A percentile compares a stretch with the other conserved stretches of the same genome.
Conservation (phyloP, 345 rosid genomes). For the Salix purpurea region DNA sequence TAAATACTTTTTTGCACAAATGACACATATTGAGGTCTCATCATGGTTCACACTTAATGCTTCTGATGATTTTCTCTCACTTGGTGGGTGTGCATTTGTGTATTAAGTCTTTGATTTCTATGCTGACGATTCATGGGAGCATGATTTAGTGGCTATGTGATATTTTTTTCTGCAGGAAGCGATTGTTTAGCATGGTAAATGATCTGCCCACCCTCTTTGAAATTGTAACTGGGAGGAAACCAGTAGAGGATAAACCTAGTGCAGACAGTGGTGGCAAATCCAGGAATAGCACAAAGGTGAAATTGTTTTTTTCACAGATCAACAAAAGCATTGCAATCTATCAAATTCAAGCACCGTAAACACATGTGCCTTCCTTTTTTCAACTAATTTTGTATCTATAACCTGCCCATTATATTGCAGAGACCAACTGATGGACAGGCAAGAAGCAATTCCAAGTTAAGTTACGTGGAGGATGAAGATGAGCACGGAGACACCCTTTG, state of each 20-base stretch:
- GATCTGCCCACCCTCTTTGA: conserved; percentile 71
- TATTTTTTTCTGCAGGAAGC: conserved; percentile 45
- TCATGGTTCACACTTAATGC: not conserved
- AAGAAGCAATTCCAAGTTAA: conserved; percentile 47
- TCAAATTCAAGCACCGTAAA: not conserved
- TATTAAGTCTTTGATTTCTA: not conserved
- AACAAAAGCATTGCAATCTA: not conserved
- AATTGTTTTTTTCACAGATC: not conserved
- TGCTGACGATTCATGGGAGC: not conserved
- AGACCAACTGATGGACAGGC: conserved; percentile 60
- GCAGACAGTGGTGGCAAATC: conserved; percentile 69
- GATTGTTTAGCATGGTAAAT: conserved; percentile 65
- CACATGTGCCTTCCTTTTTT: not conserved
- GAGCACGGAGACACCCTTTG: conserved; percentile 82
- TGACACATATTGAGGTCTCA: no score
- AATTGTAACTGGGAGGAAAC: conserved; percentile 55
- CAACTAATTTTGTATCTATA: not conserved
- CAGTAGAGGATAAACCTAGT: conserved; percentile 52
- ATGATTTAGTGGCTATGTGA: not conserved
- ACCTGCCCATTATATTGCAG: conserved; percentile 26
- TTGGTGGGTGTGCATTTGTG: not conserved
- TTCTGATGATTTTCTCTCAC: not conserved
- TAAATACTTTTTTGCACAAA: not conserved
- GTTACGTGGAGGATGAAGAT: conserved; percentile 68
- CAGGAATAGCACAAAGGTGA: conserved; percentile 64